These are phyloP conservation scores for Neostapfia colusana DNA, from an alignment of 176 grass and related monocot genomes.

Conservation along the genomic window DNA sequence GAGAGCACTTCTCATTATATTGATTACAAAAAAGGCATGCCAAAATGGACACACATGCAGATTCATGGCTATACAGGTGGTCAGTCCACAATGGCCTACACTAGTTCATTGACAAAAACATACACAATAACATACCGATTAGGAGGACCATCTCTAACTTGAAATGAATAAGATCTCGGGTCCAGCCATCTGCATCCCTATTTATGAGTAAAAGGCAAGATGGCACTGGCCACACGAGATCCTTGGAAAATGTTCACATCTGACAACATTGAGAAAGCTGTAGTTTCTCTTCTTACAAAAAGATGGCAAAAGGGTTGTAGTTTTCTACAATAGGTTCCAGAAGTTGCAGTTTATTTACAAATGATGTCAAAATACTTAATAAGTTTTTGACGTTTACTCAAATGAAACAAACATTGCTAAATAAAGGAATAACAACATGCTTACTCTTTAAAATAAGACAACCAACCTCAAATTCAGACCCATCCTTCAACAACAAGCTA, in stretches of 20 bases:
- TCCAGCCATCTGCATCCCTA: neutral
- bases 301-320: no score
- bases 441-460: constrained; percentile 16
- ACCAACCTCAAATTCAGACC: neutral
- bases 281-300: no score
- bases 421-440: neutral
- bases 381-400: no score
- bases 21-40: neutral
- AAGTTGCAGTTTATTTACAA: no score
- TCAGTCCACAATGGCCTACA: neutral
- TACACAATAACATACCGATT: neutral
- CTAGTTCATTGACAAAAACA: neutral
- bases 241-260: neutral
- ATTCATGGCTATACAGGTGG: neutral
- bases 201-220: neutral
- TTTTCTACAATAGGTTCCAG: no score
- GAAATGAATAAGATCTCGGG: neutral
- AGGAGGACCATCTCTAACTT: neutral
- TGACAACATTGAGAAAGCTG: no score
- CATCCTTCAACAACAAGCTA: constrained; percentile 1
- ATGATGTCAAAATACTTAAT: no score
- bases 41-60: constrained; percentile 11
- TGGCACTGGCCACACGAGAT: neutral
- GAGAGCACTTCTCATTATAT: neutral
- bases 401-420: constrained; percentile 1